A percentile compares a stretch with the other conserved stretches of the same genome.
phyloP scores from a whole-genome alignment of 768 basidiomycete genomes.

The Psilocybe subaeruginosa region DNA sequence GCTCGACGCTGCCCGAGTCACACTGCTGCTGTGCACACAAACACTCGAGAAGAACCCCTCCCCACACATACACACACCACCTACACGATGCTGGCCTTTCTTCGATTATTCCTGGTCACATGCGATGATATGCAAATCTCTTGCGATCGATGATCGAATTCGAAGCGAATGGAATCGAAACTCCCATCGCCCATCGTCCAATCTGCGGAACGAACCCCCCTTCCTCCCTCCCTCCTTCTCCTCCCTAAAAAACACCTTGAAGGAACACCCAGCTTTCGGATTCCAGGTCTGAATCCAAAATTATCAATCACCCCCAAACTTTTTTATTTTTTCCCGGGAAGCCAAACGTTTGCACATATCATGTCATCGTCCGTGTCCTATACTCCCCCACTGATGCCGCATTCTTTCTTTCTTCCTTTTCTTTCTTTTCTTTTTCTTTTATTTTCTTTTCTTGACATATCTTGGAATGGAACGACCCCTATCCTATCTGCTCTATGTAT shows the following conservation, averaged over 20 bases:
- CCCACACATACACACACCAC: constrained; percentile 9
- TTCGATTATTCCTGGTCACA: constrained; percentile 18
- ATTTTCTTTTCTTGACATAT: too few relatives aligned
- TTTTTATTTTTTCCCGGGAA: constrained; percentile 3
- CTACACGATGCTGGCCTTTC: constrained; percentile 15
- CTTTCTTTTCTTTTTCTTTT: too few relatives aligned
- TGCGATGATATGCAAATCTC: constrained; percentile 6
- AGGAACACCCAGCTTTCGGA: constrained; percentile 20
- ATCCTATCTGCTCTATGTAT: too few relatives aligned
- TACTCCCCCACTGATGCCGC: too few relatives aligned
- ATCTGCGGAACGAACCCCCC: not conserved
- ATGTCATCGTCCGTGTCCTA: too few relatives aligned
- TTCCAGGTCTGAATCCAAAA: constrained; percentile 36
- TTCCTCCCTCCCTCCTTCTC: constrained; percentile 13
- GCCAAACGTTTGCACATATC: constrained; percentile 17
- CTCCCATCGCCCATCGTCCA: not conserved
- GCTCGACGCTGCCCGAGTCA: constrained; percentile 13
- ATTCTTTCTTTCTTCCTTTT: too few relatives aligned
- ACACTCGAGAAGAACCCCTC: constrained; percentile 4
- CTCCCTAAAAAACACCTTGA: constrained; percentile 24
- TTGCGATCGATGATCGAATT: constrained; percentile 27
- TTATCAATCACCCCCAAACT: constrained; percentile 15
- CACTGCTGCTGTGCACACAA: constrained; percentile 16
- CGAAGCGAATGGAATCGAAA: too few relatives aligned
- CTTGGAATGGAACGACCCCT: too few relatives aligned